Evolutionary conservation across 2,329 filamentous ascomycete species (phyloP), one percentile per base, ranked within the genome.

Genomic region (Mycocentrospora acerina): DNA sequence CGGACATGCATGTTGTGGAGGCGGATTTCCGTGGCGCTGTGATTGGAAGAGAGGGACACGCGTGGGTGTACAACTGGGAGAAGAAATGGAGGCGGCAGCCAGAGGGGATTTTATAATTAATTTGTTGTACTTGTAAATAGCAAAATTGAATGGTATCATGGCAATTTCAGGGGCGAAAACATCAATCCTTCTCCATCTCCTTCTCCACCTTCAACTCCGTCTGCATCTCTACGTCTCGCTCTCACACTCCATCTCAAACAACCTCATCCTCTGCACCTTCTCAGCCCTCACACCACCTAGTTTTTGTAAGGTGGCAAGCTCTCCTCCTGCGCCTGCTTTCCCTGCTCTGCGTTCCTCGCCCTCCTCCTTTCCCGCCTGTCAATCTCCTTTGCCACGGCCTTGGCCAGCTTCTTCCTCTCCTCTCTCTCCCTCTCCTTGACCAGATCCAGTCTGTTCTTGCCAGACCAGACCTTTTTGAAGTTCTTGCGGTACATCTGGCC

Each of bases 401-500:
- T 59, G 14, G 59, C 59, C 36, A 62, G 33, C 50, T 62, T 60
- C 42, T 41, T 54, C 44, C 59, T 49, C 46, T 62, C 57, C 47
- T 60, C 59, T 10, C 57, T 43, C 48, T 62, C 58, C 46, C 48
- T 56, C 44, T 54, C 51, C 51, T 59, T 60, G 27, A 52, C 24
- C 2, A 62, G 42, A 14, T 59, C 46, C 29, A 44, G 44, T 30
- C 48, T 49, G 14, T 52, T 51, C 48, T 60, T 62, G 25, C 59
- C 59, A 7, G 40, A 52, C 60, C 60, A 63, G n/a, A 53, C 48
- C 22, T 54, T 56, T 26, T 40, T 41, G 39, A 56, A 61, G 42
- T 63, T 55, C 49, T 61, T 63, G 26, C 53, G 39, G 45, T 51
- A 63, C 45, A 57, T 63, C 36, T 60, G 59, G 29, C 42, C 45